Conservation (phyloP, 2,329 filamentous ascomycete genomes). For the Venturia aucupariae region DNA sequence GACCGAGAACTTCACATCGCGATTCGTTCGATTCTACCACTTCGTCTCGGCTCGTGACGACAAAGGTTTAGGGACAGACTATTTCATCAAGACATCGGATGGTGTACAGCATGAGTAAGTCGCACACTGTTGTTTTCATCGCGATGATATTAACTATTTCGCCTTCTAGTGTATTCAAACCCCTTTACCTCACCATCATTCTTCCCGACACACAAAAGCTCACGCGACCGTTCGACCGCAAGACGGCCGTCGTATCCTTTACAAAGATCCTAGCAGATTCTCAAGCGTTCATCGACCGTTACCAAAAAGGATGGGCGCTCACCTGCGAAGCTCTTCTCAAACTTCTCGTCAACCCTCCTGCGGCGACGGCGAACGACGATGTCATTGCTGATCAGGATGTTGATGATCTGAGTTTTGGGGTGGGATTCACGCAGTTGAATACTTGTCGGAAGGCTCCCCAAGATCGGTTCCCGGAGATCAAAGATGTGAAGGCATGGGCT, state of each 20-base stretch:
- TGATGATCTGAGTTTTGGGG: slow-evolving; percentile 88
- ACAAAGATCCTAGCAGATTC: slow-evolving; percentile 88
- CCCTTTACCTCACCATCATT: slow-evolving; percentile 79
- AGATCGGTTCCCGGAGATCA: slow-evolving; percentile 81
- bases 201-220: slow-evolving; percentile 84
- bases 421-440: slow-evolving; percentile 88
- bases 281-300: slow-evolving; percentile 65
- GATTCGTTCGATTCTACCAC: slow-evolving; percentile 92
- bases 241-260: slow-evolving; percentile 84
- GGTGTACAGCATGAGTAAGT: slow-evolving; percentile 60
- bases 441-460: slow-evolving; percentile 67
- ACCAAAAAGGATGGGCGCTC: slow-evolving; percentile 69
- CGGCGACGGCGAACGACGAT: slow-evolving; percentile 56
- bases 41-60: slow-evolving; percentile 73
- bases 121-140: slow-evolving; percentile 11
- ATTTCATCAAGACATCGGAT: slow-evolving; percentile 80
- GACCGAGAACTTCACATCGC: slow-evolving; percentile 74
- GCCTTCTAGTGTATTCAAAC: slow-evolving; percentile 57
- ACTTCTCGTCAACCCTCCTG: slow-evolving; percentile 79
- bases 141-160: slow-evolving; percentile 18
- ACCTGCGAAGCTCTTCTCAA: slow-evolving; percentile 86
- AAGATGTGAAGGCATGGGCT: slow-evolving; percentile 77
- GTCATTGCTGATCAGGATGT: slow-evolving; percentile 80
- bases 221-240: slow-evolving; percentile 78
- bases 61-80: slow-evolving; percentile 81